Evolutionary conservation across 192 early-diverging fungal species (phyloP).

Genomic region (Anaeromyces robustus): DNA sequence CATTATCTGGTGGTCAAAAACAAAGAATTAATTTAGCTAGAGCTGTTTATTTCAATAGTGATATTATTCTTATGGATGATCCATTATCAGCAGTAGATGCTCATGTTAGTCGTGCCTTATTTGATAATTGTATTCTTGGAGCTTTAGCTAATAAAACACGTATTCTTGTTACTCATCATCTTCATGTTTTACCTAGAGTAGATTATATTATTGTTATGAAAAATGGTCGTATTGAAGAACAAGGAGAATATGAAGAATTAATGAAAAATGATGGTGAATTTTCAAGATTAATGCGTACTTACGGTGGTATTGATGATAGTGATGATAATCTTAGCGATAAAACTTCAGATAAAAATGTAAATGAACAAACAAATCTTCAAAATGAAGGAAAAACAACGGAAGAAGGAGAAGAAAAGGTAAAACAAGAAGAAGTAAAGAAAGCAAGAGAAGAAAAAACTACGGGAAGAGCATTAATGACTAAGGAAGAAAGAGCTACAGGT

Average conservation of each 20-base stretch:
- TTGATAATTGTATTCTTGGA: constrained; percentile 16
- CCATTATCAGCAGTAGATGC: constrained; percentile 8
- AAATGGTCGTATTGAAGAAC: constrained; percentile 16
- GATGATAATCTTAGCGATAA: background rate
- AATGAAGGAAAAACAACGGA: too few species aligned
- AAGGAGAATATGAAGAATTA: background rate
- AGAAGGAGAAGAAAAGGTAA: background rate
- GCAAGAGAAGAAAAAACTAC: background rate
- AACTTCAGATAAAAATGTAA: background rate
- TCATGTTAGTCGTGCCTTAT: constrained; percentile 5
- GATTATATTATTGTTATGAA: constrained; percentile 27
- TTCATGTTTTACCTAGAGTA: constrained; percentile 22
- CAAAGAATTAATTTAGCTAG: constrained; percentile 36
- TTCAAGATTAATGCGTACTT: constrained; percentile 1
- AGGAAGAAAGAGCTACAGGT: constrained; percentile 3
- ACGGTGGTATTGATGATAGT: background rate
- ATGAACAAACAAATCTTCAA: too few species aligned
- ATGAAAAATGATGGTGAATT: background rate
- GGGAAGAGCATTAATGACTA: constrained; percentile 3
- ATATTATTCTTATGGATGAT: background rate
- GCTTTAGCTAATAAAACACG: constrained; percentile 29
- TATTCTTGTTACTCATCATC: constrained; percentile 32
- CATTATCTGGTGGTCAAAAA: constrained; percentile 85
- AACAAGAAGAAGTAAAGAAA: too few species aligned
- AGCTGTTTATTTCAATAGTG: constrained; percentile 1